These are phyloP conservation scores for Verbascum thapsus DNA, from an alignment of 257 asterid species.

Conservation along the genomic window DNA sequence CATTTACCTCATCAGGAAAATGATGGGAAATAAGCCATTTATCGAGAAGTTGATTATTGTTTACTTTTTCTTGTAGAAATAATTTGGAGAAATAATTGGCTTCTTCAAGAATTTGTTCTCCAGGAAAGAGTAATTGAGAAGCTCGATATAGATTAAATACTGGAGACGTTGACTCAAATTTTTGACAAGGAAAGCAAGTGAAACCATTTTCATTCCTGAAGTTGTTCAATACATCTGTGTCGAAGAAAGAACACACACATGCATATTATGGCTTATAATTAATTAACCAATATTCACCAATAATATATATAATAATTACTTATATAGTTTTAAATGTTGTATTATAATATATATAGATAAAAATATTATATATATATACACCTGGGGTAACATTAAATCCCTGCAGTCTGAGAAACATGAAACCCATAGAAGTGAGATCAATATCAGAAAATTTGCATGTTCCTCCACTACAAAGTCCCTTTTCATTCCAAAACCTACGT, in stretches of 20 bases:
- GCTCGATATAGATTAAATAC: slow-evolving; percentile 50
- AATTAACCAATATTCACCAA: no score
- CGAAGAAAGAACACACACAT: no score
- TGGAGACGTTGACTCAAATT: slow-evolving; percentile 37
- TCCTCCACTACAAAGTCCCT: slow-evolving; percentile 43
- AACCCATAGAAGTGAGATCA: slow-evolving; percentile 47
- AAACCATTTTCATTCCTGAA: slow-evolving; percentile 41
- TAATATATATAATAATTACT: no score
- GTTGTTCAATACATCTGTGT: slow-evolving; percentile 43
- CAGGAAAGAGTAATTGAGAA: slow-evolving; percentile 47
- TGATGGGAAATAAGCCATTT: slow-evolving; percentile 55
- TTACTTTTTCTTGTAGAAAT: slow-evolving; percentile 32
- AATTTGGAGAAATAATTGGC: slow-evolving; percentile 39
- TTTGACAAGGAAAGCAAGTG: slow-evolving; percentile 39
- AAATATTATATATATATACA: no score
- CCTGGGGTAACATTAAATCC: slow-evolving; percentile 38
- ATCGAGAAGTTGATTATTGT: slow-evolving; percentile 33
- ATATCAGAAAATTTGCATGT: slow-evolving; percentile 33
- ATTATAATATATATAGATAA: no score
- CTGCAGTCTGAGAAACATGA: slow-evolving; percentile 45
- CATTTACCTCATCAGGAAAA: slow-evolving; percentile 54
- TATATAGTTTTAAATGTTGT: no score
- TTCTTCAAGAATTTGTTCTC: slow-evolving; percentile 54
- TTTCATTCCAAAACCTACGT: slow-evolving; percentile 45
- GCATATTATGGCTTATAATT: no score